Evolutionary conservation across 768 basidiomycete genomes (phyloP).

Genomic region (Polyporus arcularius): DNA sequence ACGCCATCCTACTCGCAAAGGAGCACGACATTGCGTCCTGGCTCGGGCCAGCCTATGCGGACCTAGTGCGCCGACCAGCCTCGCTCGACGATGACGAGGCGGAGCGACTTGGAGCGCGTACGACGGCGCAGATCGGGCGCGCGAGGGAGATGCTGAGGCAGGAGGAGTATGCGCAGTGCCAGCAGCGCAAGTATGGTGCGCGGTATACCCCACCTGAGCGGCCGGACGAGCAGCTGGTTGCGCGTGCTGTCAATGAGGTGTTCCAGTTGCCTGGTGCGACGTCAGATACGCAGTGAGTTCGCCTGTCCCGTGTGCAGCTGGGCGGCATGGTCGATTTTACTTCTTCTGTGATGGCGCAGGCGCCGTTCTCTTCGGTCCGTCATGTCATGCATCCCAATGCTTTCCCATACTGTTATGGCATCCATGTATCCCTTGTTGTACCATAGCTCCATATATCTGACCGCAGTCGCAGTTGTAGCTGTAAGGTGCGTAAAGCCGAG

Average conservation of each 20-base stretch:
- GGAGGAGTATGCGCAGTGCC: slow-evolving; percentile 15
- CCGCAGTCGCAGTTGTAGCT: neutral
- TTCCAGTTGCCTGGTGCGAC: slow-evolving; percentile 5
- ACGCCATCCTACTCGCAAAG: slow-evolving; percentile 23
- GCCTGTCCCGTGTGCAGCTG: no score
- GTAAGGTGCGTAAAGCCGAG: neutral
- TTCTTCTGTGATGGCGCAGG: neutral
- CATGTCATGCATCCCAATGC: no score
- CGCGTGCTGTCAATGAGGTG: slow-evolving; percentile 21
- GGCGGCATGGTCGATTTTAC: neutral
- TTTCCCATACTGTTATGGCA: neutral
- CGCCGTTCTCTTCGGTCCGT: no score
- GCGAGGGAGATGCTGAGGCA: slow-evolving; percentile 28
- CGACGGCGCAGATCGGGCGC: slow-evolving; percentile 24
- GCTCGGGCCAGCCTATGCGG: slow-evolving; percentile 27
- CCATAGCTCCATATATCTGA: neutral
- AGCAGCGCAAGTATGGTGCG: slow-evolving; percentile 17
- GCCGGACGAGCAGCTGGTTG: slow-evolving; percentile 22
- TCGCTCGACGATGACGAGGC: slow-evolving; percentile 29
- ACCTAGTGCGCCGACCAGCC: slow-evolving; percentile 23
- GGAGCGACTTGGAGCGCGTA: slow-evolving; percentile 24
- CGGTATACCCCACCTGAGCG: slow-evolving; percentile 15
- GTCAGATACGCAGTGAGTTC: neutral
- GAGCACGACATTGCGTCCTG: slow-evolving; percentile 23
- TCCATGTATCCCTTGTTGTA: neutral